Percentiles rank a stretch among this genome's conserved stretches.
These are phyloP conservation scores for Ceratocystis diversiconidia DNA, from an alignment of 2,329 filamentous ascomycete species.

Conservation along the genomic window DNA sequence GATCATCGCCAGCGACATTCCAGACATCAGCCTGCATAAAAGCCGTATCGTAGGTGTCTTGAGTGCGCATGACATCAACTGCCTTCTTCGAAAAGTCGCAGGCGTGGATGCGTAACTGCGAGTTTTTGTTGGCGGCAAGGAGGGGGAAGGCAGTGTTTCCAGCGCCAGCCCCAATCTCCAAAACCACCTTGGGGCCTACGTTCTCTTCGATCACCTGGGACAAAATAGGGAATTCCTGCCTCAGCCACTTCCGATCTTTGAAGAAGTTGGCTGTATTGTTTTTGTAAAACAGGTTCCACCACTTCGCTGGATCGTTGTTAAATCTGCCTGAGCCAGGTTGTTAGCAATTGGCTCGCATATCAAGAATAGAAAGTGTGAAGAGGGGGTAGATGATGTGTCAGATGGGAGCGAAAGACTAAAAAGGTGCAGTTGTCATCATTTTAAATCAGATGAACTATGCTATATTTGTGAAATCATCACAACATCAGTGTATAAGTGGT, in stretches of 20 bases:
- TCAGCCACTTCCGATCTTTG: conserved; percentile 95
- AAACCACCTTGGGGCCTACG: conserved; percentile 53
- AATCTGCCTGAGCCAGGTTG: conserved; percentile 48
- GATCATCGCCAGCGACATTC: conserved; percentile 61
- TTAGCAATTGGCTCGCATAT: conserved; percentile 17
- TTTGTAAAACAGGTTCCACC: conserved; percentile 98
- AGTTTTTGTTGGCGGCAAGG: conserved; percentile 69
- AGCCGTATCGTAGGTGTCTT: conserved; percentile 53
- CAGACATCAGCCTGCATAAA: conserved; percentile 82
- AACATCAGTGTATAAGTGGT: conserved; percentile 25
- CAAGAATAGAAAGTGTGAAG: conserved; percentile 13
- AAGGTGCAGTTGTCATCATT: conserved; percentile 47
- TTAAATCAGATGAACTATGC: conserved; percentile 59
- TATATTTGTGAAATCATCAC: conserved; percentile 43
- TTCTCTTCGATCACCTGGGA: conserved; percentile 56
- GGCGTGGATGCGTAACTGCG: conserved; percentile 68
- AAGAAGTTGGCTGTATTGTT: conserved; percentile 97
- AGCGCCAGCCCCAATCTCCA: conserved; percentile 89
- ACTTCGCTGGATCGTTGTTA: conserved; percentile 80
- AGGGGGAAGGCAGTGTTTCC: conserved; percentile 95
- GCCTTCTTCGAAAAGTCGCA: conserved; percentile 95
- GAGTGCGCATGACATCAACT: conserved; percentile 76
- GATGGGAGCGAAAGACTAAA: conserved; percentile 62
- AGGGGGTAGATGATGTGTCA: conserved; percentile 32
- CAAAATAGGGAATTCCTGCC: conserved; percentile 89